These are phyloP conservation scores for Podaxis sp. DNA, from an alignment of 768 basidiomycete genomes.

Conservation along the genomic window DNA sequence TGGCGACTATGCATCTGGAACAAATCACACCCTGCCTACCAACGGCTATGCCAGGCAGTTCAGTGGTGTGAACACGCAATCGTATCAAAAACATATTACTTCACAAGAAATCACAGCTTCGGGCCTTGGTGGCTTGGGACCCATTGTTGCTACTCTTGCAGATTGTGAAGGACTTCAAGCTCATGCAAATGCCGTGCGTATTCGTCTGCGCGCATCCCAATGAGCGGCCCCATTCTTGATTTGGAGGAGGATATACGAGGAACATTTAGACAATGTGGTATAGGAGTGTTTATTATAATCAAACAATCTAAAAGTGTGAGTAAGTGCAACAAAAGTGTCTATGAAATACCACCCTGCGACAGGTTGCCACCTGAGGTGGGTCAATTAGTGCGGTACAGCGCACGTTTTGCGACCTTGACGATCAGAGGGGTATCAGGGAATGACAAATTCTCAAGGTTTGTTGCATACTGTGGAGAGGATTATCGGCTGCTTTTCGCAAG, in stretches of 20 bases:
- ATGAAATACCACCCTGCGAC: slow-evolving; percentile 18
- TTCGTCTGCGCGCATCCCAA: slow-evolving; percentile 50
- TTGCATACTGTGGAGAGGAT: slow-evolving; percentile 66
- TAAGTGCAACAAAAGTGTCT: slow-evolving; percentile 23
- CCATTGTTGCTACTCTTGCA: slow-evolving; percentile 84
- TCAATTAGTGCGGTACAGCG: slow-evolving; percentile 86
- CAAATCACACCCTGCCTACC: slow-evolving; percentile 96
- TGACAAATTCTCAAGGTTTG: slow-evolving; percentile 81
- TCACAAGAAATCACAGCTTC: slow-evolving; percentile 86
- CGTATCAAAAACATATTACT: slow-evolving; percentile 99
- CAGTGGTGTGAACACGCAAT: slow-evolving; percentile 94
- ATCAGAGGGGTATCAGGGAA: slow-evolving; percentile 94
- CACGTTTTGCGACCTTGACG: slow-evolving; percentile 92
- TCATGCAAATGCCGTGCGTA: slow-evolving; percentile 93
- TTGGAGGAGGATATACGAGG: slow-evolving; percentile 6
- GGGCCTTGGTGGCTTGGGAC: slow-evolving; percentile 79
- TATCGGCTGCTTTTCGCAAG: slow-evolving; percentile 1
- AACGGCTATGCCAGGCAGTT: slow-evolving; percentile 97
- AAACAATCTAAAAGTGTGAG: slow-evolving; percentile 28
- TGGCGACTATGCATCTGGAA: slow-evolving; percentile 98
- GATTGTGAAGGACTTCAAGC: slow-evolving; percentile 94
- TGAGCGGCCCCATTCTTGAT: slow-evolving; percentile 2
- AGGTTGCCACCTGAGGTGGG: slow-evolving; percentile 14
- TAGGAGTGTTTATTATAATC: slow-evolving; percentile 22
- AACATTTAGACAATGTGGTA: slow-evolving; percentile 21